Evolutionary conservation across 805 yeast species (phyloP), one percentile per base, ranked within the genome.

Genomic region (Brettanomyces nanus): DNA sequence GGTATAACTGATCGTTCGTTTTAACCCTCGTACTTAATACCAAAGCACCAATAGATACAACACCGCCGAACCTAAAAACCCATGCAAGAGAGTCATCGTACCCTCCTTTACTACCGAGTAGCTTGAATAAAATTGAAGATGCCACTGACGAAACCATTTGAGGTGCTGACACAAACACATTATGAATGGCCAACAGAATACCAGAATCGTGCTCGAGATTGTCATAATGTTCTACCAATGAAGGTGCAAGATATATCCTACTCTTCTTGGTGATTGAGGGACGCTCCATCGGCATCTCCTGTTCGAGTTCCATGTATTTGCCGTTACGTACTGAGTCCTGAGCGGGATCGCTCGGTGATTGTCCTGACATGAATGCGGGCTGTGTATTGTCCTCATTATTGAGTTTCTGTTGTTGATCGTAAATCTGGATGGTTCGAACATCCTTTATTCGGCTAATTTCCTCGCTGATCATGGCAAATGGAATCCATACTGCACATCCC

Each of bases 401-500:
- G n/a, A 38, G 37, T 26, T 43, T 45, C 18, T 38, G 36, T 20
- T 45, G 53, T 27, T 44, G 37, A 26, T 46, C 44, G 28, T 31
- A 45, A 14, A 55, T 50, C 37, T 55, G 52, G 15, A 52, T 40
- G 0, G 66, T 57, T 40, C 69, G 70, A 21, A 68, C 61, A 45
- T 68, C 74, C 43, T 69, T 71, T 22, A 73, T 69, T 37, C 77
- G 55, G 22, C 76, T 62, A 14, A 73, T 62, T 43, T 74, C 80
- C 46, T 74, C 78, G 25, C 80, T 71, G 9, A 77, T 74, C 28
- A 77, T 48, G 1, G 75, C 76, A 53, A 75, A 77, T 5, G 84
- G 84, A 3, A 78, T 76, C 84, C 84, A 77, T 14, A 75, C 62
- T 0, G 81, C 77, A 41, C 65, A 65, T 1, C 83, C 82, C 84